Evolutionary conservation across 176 grass and related monocot genomes (phyloP).

Genomic region (Cenchrus purpureus): DNA sequence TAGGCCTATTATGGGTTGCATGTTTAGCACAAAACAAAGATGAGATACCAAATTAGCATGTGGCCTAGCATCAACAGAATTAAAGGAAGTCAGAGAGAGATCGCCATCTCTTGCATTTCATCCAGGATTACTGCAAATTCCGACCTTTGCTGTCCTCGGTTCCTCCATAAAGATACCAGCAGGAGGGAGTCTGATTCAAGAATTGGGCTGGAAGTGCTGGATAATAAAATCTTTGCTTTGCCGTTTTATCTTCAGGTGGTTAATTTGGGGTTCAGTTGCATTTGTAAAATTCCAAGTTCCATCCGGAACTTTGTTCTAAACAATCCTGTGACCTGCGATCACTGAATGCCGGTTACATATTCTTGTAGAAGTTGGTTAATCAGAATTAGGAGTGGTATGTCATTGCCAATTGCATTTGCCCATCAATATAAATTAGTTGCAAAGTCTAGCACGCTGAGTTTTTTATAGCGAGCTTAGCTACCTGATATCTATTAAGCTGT

Average conservation of each 20-base stretch:
- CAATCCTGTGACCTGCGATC: no score
- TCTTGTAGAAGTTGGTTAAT: background rate
- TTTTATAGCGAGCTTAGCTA: background rate
- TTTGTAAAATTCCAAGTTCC: background rate
- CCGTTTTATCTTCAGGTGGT: background rate
- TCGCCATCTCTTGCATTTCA: no score
- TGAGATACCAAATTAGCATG: no score
- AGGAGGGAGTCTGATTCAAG: no score
- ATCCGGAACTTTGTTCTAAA: background rate
- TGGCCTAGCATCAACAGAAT: no score
- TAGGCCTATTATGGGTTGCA: no score
- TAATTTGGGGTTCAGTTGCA: background rate
- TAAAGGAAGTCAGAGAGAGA: no score
- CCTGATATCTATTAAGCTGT: background rate
- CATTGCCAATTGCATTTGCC: background rate
- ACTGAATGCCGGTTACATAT: background rate
- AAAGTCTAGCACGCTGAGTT: background rate
- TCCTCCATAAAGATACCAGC: no score
- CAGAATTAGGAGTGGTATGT: background rate
- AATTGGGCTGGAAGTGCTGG: background rate
- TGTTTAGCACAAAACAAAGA: no score
- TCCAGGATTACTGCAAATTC: no score
- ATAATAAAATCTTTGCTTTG: background rate
- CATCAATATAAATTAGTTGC: background rate
- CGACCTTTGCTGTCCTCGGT: no score